phyloP scores from a whole-genome alignment of 164 flowering plant genomes.

The Vitis rotundifolia region DNA sequence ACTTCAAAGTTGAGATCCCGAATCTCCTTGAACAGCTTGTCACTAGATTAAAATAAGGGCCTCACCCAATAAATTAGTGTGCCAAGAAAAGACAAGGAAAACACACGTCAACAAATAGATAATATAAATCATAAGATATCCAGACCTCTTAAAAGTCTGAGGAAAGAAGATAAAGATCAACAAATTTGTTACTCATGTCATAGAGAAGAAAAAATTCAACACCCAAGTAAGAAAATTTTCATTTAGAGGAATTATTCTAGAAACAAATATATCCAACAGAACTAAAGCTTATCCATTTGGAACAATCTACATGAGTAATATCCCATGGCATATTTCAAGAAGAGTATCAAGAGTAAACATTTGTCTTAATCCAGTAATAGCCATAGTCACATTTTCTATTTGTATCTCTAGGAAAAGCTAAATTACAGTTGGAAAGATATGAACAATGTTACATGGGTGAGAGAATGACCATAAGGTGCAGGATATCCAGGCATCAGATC shows the following conservation, averaged over 20 bases:
- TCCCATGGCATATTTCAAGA: neutral
- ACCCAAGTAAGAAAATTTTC: neutral
- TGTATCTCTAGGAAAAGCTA: no score
- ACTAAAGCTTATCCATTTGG: neutral
- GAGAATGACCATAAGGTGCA: no score
- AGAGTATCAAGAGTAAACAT: neutral
- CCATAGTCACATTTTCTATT: neutral
- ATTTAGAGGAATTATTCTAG: neutral
- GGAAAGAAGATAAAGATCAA: neutral
- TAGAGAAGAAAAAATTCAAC: no score
- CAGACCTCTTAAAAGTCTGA: neutral
- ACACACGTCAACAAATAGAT: neutral
- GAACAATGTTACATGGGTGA: no score
- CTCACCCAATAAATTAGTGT: neutral
- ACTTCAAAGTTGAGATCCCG: constrained; percentile 98
- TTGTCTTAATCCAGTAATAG: neutral
- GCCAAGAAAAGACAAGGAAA: neutral
- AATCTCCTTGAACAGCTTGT: constrained; percentile 93
- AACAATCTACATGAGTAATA: no score
- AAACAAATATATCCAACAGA: neutral
- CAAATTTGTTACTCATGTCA: no score
- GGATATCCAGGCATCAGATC: no score
- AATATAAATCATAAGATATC: neutral
- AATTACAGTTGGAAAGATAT: no score
- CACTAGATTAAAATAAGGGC: constrained; percentile 45